Evolutionary conservation across 768 basidiomycete genomes (phyloP).

Genomic region (Lactifluus hygrophoroides): DNA sequence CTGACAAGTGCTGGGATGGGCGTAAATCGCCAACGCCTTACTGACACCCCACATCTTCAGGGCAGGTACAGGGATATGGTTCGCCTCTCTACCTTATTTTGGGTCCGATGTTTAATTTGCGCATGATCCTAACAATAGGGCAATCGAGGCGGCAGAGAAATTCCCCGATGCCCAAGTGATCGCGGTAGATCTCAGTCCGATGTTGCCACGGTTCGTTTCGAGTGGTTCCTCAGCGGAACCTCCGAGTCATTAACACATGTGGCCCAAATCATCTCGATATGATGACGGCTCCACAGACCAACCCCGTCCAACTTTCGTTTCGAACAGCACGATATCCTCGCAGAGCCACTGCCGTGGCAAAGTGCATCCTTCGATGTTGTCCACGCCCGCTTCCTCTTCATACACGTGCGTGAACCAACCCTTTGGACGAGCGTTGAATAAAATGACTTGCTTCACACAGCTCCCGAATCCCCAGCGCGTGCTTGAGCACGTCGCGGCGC

Average conservation of each 20-base stretch:
- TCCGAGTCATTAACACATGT: accelerated
- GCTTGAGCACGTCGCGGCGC: no score
- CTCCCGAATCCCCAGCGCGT: no score
- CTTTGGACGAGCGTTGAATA: no score
- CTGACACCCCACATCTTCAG: background rate
- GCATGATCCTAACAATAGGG: slow-evolving; percentile 14
- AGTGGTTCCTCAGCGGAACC: no score
- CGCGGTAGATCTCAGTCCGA: slow-evolving; percentile 19
- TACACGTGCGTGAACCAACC: slow-evolving; percentile 23
- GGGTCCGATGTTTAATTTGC: background rate
- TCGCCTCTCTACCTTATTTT: background rate
- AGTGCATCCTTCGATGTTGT: slow-evolving; percentile 21
- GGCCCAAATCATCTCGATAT: background rate
- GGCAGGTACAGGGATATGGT: slow-evolving; percentile 13
- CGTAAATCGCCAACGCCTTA: background rate
- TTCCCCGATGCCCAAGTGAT: slow-evolving; percentile 18
- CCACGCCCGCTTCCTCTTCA: slow-evolving; percentile 22
- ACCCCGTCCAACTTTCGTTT: slow-evolving; percentile 21
- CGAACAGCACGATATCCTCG: slow-evolving; percentile 19
- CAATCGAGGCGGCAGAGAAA: slow-evolving; percentile 22
- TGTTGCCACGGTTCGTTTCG: slow-evolving; percentile 19
- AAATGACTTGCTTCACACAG: no score
- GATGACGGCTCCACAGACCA: background rate
- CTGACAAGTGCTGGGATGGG: background rate
- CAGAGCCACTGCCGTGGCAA: slow-evolving; percentile 20